phyloP scores from a whole-genome alignment of 768 basidiomycete genomes.

The Pleurotus cornucopiae region DNA sequence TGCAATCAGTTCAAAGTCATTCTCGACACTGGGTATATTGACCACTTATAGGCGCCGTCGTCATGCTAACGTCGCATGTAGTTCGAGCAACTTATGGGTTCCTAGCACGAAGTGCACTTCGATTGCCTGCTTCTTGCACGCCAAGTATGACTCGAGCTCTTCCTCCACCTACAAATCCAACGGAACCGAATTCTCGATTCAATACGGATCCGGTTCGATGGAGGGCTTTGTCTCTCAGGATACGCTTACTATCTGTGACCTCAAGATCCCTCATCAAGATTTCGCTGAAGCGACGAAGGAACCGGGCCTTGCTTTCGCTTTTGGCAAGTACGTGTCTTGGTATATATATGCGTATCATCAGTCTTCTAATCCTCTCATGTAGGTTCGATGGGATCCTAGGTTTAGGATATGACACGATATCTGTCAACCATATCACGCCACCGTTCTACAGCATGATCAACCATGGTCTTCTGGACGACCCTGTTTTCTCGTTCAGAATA shows the following conservation, averaged over 20 bases:
- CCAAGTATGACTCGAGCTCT: conserved; percentile 78
- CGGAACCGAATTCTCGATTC: conserved; percentile 84
- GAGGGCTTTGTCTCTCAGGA: conserved; percentile 94
- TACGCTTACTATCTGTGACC: conserved; percentile 73
- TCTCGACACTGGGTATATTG: conserved; percentile 78
- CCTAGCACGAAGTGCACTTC: conserved; percentile 78
- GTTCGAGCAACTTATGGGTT: conserved; percentile 93
- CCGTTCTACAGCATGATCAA: conserved; percentile 94
- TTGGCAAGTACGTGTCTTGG: conserved; percentile 68
- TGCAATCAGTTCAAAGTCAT: conserved; percentile 80
- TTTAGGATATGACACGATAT: conserved; percentile 91
- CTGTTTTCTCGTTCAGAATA: conserved; percentile 93
- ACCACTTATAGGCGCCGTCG: not conserved
- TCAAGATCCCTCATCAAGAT: conserved; percentile 68
- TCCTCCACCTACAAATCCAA: conserved; percentile 90
- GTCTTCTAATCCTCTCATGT: not conserved
- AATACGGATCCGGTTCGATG: conserved; percentile 95
- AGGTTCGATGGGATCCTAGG: conserved; percentile 97
- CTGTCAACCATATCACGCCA: conserved; percentile 88
- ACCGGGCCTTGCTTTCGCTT: conserved; percentile 96
- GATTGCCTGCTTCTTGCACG: conserved; percentile 91
- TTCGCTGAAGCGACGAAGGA: conserved; percentile 97
- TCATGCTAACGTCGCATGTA: conserved; percentile 22
- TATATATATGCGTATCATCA: not conserved
- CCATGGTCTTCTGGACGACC: conserved; percentile 73